Conservation (phyloP, 2,329 filamentous ascomycete species). For the Neurospora sp. region DNA sequence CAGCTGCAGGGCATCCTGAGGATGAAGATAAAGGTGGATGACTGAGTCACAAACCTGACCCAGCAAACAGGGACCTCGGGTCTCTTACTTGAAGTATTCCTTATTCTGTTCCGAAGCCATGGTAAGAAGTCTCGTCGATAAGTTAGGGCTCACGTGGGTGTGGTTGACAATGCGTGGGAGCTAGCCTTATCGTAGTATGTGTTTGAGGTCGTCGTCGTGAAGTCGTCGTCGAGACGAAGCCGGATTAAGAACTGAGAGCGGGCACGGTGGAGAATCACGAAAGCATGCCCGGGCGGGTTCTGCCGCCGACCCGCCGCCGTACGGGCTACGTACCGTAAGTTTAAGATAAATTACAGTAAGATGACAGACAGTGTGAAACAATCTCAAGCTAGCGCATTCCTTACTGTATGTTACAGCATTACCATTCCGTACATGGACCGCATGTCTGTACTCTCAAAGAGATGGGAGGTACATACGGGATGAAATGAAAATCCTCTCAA, state of each 20-base stretch:
- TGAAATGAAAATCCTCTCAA: background rate
- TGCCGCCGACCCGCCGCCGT: background rate
- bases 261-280: background rate
- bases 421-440: background rate
- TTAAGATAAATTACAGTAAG: background rate
- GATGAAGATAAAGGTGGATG: background rate
- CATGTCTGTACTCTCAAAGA: background rate
- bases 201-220: background rate
- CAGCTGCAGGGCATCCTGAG: too few relatives aligned
- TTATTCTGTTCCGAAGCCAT: slow-evolving; percentile 23
- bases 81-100: slow-evolving; percentile 33
- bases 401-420: background rate
- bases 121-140: background rate
- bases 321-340: background rate
- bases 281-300: background rate
- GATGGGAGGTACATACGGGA: background rate
- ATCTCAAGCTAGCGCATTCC: background rate
- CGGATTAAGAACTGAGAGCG: background rate
- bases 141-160: background rate
- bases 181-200: background rate
- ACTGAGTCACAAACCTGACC: background rate
- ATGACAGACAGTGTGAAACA: background rate
- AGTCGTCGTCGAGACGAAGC: background rate
- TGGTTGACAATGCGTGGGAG: background rate
- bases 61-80: background rate